Conservation (phyloP, 2,329 filamentous ascomycete genomes). For the Clonostachys chloroleuca region DNA sequence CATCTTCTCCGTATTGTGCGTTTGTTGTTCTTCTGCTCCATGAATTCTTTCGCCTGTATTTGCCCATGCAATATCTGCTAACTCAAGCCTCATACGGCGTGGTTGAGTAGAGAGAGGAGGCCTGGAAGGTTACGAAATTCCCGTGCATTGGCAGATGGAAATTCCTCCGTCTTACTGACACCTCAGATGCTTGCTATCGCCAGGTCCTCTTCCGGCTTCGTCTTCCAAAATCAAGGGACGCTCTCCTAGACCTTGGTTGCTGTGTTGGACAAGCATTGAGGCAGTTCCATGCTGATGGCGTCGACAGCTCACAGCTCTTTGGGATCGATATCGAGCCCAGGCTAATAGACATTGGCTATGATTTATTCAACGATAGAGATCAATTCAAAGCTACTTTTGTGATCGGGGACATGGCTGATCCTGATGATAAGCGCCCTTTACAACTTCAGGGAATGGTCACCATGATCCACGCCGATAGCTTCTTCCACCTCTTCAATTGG, state of each 20-base stretch:
- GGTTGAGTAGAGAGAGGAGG: constrained; percentile 31
- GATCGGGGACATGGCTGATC: constrained; percentile 42
- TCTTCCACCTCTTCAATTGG: constrained; percentile 47
- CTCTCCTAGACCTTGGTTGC: constrained; percentile 44
- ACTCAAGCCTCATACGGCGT: background rate
- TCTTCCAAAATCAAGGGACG: constrained; percentile 26
- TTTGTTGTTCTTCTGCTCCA: constrained; percentile 2
- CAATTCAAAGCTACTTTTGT: constrained; percentile 42
- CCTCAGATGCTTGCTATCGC: constrained; percentile 33
- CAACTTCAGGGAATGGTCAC: constrained; percentile 32
- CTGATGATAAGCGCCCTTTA: constrained; percentile 25
- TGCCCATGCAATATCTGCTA: background rate
- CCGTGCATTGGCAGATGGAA: constrained; percentile 45
- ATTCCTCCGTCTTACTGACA: constrained; percentile 37
- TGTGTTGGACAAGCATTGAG: constrained; percentile 45
- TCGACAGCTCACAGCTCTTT: constrained; percentile 39
- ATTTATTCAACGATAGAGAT: constrained; percentile 57
- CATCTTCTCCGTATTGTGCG: constrained; percentile 30
- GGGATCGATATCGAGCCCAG: constrained; percentile 41
- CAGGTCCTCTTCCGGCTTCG: constrained; percentile 34
- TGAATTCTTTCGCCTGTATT: background rate
- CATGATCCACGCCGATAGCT: constrained; percentile 42
- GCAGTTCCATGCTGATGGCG: constrained; percentile 45
- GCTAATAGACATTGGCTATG: constrained; percentile 57
- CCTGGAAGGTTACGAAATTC: constrained; percentile 37